Percentiles rank a stretch among this genome's conserved stretches.
These are phyloP conservation scores for Globisporangium radiosum DNA, from an alignment of 352 stramenopile genomes.

Conservation along the genomic window DNA sequence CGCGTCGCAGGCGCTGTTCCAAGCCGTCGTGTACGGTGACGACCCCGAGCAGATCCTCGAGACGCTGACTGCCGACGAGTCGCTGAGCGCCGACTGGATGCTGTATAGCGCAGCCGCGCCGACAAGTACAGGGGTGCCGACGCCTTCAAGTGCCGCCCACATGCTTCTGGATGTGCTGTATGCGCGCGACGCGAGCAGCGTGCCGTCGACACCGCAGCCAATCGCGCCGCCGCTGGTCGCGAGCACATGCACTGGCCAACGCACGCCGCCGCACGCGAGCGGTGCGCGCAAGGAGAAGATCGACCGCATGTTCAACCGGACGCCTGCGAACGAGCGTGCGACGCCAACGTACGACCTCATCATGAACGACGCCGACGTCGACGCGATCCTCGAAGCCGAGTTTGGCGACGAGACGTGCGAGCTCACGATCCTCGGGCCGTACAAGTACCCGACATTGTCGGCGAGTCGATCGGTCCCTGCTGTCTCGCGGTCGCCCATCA, in stretches of 20 bases:
- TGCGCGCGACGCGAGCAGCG: conserved; percentile 4
- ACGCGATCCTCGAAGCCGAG: conserved; percentile 23
- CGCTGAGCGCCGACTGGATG: conserved; percentile 38
- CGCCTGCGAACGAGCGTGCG: conserved; percentile 4
- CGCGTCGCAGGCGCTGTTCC: conserved; percentile 27
- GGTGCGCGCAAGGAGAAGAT: conserved; percentile 14
- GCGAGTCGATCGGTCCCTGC: background rate
- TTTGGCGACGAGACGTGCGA: conserved; percentile 20
- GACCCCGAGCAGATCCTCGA: conserved; percentile 37
- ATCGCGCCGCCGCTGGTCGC: no score
- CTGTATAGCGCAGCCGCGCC: conserved; percentile 13
- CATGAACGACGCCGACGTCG: conserved; percentile 20
- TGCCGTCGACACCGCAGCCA: background rate
- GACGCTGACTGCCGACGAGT: conserved; percentile 28
- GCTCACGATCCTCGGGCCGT: conserved; percentile 19
- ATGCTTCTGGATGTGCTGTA: conserved; percentile 18
- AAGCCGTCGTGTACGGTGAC: conserved; percentile 28
- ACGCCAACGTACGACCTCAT: conserved; percentile 21
- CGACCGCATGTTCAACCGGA: conserved; percentile 18
- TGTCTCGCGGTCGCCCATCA: conserved; percentile 11
- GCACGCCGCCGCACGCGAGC: conserved; percentile 4
- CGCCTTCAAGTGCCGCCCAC: background rate
- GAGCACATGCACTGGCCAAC: background rate
- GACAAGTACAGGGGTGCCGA: conserved; percentile 2
- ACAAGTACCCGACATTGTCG: conserved; percentile 23